Base-by-base conservation (phyloP, 2,329 filamentous ascomycete species). In the Clarireedia homoeocarpa region DNA sequence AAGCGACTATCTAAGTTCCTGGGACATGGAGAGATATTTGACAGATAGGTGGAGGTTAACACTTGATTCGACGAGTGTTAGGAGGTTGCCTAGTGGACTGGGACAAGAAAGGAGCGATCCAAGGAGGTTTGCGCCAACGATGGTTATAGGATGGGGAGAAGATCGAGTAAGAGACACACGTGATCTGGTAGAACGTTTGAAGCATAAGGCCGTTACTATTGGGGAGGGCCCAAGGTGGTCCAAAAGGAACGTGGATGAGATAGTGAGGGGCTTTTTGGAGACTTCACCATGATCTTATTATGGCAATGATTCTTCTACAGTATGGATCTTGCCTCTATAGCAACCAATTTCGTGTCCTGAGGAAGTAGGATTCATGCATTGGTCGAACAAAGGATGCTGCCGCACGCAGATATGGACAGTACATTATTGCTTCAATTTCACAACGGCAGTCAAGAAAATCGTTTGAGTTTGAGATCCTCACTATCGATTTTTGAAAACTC, bases 171-270 rank as follows among this genome's bases (percentile, higher is more conserved):
- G 59, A 15, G 50, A 59, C 44, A 47, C 53, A 4, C 44, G 48
- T 6, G 26, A n/a, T 5, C 26, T 61, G 30, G 23, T 61, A 14
- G 60, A 61, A 34, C 50, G 36, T 7, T 49, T 62, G 20, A 55
- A 51, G 27, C 6, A 40, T 17, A 44, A 26, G 12, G 48, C 51
- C 12, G 53, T 61, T 6, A 55, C 53, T 3, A 55, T 62, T 36
- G 59, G 61, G 4, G 57, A 59, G 15, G 59, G 61, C 6, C 59
- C 61, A 5, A 53, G 61, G n/a, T 62, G 57, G 59, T 15, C 45
- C 5, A 42, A 42, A 20, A 17, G 39, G 6, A n/a, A 20, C 17
- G 39, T 42, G 39, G 39, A 42, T 20, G n/a, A 42, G 14, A 15
- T 42, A 17, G 39, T 42, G 39, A 42, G 14, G 7, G n/a, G 39